Percentiles rank a stretch among this genome's conserved stretches.
Conservation (phyloP, 1,139 yeast genomes). For the Scheffersomyces stambukii region DNA sequence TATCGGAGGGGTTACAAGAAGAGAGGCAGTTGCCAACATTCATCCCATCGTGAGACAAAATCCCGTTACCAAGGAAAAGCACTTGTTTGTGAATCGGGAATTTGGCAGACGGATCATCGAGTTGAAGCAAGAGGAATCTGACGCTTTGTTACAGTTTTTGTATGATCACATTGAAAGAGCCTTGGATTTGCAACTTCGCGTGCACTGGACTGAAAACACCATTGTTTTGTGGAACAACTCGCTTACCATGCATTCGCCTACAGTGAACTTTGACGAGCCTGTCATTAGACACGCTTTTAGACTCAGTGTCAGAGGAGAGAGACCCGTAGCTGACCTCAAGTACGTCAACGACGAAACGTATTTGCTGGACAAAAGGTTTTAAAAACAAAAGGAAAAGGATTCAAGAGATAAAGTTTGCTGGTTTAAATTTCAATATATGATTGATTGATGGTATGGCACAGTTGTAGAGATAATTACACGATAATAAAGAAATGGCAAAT, state of each 20-base stretch:
- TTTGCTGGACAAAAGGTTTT: conserved; percentile 11
- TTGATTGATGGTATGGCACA: too few relatives aligned
- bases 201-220: conserved; percentile 49
- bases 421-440: too few relatives aligned
- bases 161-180: conserved; percentile 24
- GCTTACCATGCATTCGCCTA: conserved; percentile 19
- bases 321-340: conserved; percentile 19
- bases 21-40: conserved; percentile 24
- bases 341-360: conserved; percentile 16
- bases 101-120: conserved; percentile 24
- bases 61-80: conserved; percentile 23
- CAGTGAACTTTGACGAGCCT: conserved; percentile 20
- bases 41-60: conserved; percentile 25
- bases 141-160: conserved; percentile 19
- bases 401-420: too few relatives aligned
- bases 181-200: conserved; percentile 54
- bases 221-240: conserved; percentile 24
- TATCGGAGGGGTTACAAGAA: conserved; percentile 21
- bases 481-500: too few relatives aligned
- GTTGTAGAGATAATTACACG: too few relatives aligned
- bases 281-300: conserved; percentile 21
- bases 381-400: too few relatives aligned
- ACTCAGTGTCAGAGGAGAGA: conserved; percentile 22
- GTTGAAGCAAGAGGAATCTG: conserved; percentile 25
- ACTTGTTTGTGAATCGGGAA: conserved; percentile 21